Evolutionary conservation across 1,284 basidiomycete species (phyloP).

Genomic region (Rhodotorula sp.): DNA sequence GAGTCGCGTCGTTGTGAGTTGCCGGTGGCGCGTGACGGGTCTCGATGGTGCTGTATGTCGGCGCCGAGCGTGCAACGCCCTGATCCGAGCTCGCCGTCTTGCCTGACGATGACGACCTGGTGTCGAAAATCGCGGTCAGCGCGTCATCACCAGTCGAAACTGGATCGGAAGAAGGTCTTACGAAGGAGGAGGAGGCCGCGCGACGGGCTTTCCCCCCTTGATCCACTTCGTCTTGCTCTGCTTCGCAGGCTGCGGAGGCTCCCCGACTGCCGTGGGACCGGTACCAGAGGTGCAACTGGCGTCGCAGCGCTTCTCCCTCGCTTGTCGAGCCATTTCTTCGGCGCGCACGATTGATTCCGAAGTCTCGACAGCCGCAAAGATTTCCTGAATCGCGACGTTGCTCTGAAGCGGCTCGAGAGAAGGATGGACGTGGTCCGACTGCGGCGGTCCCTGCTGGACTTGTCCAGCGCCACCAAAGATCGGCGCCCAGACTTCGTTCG

Average conservation of each 20-base stretch:
- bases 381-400: conserved; percentile 11
- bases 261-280: no score
- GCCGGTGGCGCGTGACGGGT: neutral
- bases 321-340: neutral
- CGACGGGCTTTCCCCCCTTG: conserved; percentile 16
- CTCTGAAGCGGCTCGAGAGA: conserved; percentile 4
- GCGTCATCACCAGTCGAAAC: neutral
- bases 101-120: no score
- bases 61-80: neutral
- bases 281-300: neutral
- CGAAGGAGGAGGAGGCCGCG: neutral
- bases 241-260: no score
- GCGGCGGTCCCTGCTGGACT: neutral
- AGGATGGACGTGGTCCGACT: neutral
- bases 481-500: conserved; percentile 10
- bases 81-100: neutral
- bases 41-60: no score
- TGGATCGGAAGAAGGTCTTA: neutral
- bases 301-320: neutral
- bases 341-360: neutral
- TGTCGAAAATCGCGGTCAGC: neutral
- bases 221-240: conserved; percentile 14
- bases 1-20: neutral
- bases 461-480: neutral
- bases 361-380: conserved; percentile 1